These are phyloP conservation scores for Moesziomyces antarcticus DNA, from an alignment of 1,284 basidiomycete species.

Conservation along the genomic window DNA sequence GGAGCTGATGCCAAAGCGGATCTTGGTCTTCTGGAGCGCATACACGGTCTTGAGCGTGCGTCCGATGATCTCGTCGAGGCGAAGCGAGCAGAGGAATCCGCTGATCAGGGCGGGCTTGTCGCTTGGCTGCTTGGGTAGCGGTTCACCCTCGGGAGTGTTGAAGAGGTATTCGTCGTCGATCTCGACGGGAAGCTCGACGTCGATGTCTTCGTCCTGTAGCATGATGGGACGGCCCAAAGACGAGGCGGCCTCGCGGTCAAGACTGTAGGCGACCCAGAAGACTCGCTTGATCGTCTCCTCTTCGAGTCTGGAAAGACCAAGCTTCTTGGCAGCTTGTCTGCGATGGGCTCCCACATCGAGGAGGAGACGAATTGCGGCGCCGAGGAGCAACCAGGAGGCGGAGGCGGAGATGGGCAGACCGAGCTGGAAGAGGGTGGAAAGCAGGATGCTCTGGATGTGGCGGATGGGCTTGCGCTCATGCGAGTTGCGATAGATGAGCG, in stretches of 20 bases:
- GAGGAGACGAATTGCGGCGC: conserved; percentile 46
- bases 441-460: conserved; percentile 29
- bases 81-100: conserved; percentile 49
- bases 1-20: conserved; percentile 51
- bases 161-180: conserved; percentile 55
- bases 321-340: conserved; percentile 44
- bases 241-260: conserved; percentile 52
- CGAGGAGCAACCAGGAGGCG: conserved; percentile 47
- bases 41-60: conserved; percentile 62
- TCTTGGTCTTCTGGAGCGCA: conserved; percentile 57
- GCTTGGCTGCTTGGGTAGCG: conserved; percentile 35
- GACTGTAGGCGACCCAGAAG: conserved; percentile 58
- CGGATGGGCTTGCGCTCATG: conserved; percentile 21
- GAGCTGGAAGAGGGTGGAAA: conserved; percentile 37
- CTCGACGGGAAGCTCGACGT: conserved; percentile 53
- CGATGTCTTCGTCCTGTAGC: conserved; percentile 62
- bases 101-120: conserved; percentile 40
- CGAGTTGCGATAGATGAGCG: conserved; percentile 12
- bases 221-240: conserved; percentile 55
- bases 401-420: conserved; percentile 42
- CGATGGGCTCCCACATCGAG: conserved; percentile 58
- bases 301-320: conserved; percentile 38
- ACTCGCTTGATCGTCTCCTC: conserved; percentile 51
- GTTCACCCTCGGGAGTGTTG: conserved; percentile 31
- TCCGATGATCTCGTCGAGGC: conserved; percentile 56